Conservation (phyloP, 495 filamentous ascomycete species). For the Aspergillus asperescens region DNA sequence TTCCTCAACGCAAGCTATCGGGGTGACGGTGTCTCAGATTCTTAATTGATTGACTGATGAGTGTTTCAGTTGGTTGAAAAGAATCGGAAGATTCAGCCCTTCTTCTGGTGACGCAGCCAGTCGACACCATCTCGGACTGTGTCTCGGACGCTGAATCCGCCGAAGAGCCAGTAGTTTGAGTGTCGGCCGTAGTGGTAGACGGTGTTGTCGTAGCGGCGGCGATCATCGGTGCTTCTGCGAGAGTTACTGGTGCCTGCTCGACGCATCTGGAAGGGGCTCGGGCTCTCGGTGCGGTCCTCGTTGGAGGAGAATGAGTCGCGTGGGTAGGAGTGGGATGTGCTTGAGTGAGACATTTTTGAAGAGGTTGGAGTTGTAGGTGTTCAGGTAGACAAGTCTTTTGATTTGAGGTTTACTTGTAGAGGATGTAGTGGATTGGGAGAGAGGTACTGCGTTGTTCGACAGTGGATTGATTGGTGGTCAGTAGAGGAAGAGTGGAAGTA, state of each 20-base stretch:
- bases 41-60: too few species aligned
- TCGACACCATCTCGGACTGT: conserved; percentile 44
- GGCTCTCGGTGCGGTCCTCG: conserved; percentile 16
- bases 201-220: conserved; percentile 39
- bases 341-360: conserved; percentile 12
- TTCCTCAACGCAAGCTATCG: background rate
- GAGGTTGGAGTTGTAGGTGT: conserved; percentile 8
- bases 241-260: conserved; percentile 17
- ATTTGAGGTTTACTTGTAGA: background rate
- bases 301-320: conserved; percentile 11
- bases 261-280: conserved; percentile 13
- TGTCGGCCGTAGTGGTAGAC: conserved; percentile 45
- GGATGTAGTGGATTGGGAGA: conserved; percentile 23
- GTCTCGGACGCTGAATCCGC: conserved; percentile 44
- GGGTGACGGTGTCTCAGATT: background rate
- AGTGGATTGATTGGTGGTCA: conserved; percentile 16
- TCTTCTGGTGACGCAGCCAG: conserved; percentile 34
- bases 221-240: conserved; percentile 30
- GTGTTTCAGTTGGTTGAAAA: too few species aligned
- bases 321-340: conserved; percentile 12
- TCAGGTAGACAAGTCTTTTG: background rate
- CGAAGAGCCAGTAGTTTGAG: conserved; percentile 48
- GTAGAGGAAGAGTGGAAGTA: background rate
- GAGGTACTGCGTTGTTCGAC: conserved; percentile 19
- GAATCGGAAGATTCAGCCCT: conserved; percentile 9